Percentiles rank a stretch among this genome's conserved stretches.
phyloP scores from a whole-genome alignment of 2,329 filamentous ascomycete genomes.

The Endoconidiophora polonica region DNA sequence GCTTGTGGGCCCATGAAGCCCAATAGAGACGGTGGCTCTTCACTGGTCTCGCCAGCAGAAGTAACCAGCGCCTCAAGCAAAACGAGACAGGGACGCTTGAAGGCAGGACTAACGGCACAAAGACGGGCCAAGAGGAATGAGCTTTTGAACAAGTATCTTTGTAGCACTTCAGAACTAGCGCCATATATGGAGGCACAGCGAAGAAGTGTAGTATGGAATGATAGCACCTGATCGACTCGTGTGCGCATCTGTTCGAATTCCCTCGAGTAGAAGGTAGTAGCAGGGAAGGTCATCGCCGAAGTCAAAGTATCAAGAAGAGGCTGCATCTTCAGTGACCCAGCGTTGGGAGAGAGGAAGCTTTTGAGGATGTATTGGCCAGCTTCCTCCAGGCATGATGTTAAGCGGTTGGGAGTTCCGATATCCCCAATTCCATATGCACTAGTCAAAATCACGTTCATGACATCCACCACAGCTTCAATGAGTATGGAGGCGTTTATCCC shows the following conservation, averaged over 20 bases:
- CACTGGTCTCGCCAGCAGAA: constrained; percentile 35
- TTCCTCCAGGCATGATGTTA: constrained; percentile 47
- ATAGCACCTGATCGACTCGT: constrained; percentile 48
- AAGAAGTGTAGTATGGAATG: constrained; percentile 53
- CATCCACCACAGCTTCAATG: constrained; percentile 47
- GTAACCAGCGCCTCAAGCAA: constrained; percentile 60
- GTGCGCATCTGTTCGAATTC: constrained; percentile 36
- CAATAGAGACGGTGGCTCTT: constrained; percentile 82
- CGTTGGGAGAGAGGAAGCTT: constrained; percentile 55
- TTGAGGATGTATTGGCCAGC: constrained; percentile 63
- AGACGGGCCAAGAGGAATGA: constrained; percentile 61
- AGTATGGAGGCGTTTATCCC: constrained; percentile 53
- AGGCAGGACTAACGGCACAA: constrained; percentile 51
- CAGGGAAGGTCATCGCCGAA: constrained; percentile 24
- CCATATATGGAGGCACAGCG: constrained; percentile 49
- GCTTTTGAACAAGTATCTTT: constrained; percentile 66
- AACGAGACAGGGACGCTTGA: constrained; percentile 47
- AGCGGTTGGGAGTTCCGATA: constrained; percentile 25
- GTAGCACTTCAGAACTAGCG: constrained; percentile 46
- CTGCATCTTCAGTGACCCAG: constrained; percentile 56
- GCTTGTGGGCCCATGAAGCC: constrained; percentile 72
- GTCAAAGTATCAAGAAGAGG: constrained; percentile 54
- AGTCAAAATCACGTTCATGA: constrained; percentile 54
- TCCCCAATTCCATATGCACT: constrained; percentile 64
- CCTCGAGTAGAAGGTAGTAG: constrained; percentile 44